These are phyloP conservation scores for Petrea volubilis DNA, from an alignment of 257 asterid species.

Conservation along the genomic window DNA sequence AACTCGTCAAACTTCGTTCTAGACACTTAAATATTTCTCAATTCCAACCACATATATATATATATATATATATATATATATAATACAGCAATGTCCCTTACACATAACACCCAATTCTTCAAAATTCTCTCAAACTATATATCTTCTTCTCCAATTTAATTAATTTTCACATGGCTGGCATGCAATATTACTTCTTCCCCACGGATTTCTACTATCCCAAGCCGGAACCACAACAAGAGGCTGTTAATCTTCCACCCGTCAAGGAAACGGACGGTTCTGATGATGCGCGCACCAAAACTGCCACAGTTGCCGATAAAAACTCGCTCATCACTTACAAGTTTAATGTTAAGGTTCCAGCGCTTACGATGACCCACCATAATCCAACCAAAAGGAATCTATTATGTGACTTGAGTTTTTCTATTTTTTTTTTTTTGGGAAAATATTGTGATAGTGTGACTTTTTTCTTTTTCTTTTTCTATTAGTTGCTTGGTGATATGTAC, in stretches of 20 bases:
- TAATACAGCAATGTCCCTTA: too few relatives aligned
- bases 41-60: too few relatives aligned
- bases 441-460: too few relatives aligned
- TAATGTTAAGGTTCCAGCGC: background rate
- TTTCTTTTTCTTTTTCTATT: too few relatives aligned
- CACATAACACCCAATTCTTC: background rate
- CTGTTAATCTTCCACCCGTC: background rate
- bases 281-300: background rate
- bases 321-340: background rate
- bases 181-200: constrained; percentile 59
- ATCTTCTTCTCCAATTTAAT: background rate
- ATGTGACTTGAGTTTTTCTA: too few relatives aligned
- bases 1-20: background rate
- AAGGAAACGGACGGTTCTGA: background rate
- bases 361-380: background rate
- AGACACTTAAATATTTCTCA: too few relatives aligned
- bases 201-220: constrained; percentile 61
- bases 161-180: constrained; percentile 41
- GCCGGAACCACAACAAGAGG: background rate
- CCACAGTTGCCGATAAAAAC: background rate
- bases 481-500: too few relatives aligned
- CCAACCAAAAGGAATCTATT: too few relatives aligned
- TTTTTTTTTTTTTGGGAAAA: too few relatives aligned
- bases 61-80: too few relatives aligned
- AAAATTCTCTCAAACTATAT: background rate